Base-by-base conservation (phyloP, 2,329 filamentous ascomycete species). In the Aureobasidium sp. region DNA sequence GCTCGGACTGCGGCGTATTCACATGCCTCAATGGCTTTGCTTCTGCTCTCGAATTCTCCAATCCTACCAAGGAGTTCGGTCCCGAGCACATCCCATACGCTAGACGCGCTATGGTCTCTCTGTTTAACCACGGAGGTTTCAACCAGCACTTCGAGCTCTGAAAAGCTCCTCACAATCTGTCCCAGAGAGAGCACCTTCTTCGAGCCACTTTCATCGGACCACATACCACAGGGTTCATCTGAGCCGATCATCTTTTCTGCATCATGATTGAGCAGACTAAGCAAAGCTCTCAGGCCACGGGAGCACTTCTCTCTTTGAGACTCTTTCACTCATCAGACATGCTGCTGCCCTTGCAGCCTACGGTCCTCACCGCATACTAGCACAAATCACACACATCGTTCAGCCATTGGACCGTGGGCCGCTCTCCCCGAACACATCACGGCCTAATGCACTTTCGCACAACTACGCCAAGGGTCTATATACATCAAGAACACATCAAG, bases 1-100 rank as follows among this genome's bases (percentile, higher is more conserved):
- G 81, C 1, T 84, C 82, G 69, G 89, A 92, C 70, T 92, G 89
- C 67, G 89, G 89, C n/a, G 83, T 91, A 3, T 90, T 90, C 70
- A 84, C 87, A 15, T 84, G 90, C 66, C 83, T 88, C 20, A 93
- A 92, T 69, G 86, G 83, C 17, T 81, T 90, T 52, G 88, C 85
- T 61, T 68, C 78, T 36, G 73, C 79, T 2, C 72, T 75, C 17
- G 77, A 75, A 0, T 44, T 62, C 14, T 68, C 76, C 14, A 71
- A 75, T 7, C 71, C 72, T 7, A 66, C 61, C 1, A 67, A 67
- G 9, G 75, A 76, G 31, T 85, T 88, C 63, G 67, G 72, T 1
- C 74, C 81, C 39, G 66, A 70, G 0, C 82, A 88, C 61, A 83
- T 90, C 79, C 76, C 78, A 1, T 72, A 79, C 55, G 72, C 66